phyloP scores from a whole-genome alignment of 2,329 filamentous ascomycete species.

The Didymella arachidicola region DNA sequence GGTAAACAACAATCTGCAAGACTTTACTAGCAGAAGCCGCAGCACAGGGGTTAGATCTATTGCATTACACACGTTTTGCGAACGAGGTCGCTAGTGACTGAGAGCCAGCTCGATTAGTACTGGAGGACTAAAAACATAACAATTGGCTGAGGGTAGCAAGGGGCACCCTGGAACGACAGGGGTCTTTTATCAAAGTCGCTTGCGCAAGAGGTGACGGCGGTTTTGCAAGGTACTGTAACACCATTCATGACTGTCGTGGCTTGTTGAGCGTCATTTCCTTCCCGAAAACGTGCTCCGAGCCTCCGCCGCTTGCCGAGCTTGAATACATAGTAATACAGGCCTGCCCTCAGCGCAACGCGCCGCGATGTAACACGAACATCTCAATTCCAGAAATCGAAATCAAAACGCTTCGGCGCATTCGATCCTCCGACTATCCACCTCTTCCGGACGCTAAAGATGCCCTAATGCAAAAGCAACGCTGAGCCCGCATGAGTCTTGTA shows the following conservation, averaged over 20 bases:
- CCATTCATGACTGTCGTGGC: neutral
- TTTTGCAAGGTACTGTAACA: neutral
- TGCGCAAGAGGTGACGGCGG: too few relatives aligned
- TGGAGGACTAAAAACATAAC: too few relatives aligned
- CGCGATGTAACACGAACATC: neutral
- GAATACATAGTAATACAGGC: conserved; percentile 1
- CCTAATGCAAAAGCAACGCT: neutral
- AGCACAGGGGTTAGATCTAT: too few relatives aligned
- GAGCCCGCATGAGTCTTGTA: neutral
- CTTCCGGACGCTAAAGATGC: neutral
- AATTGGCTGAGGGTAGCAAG: too few relatives aligned
- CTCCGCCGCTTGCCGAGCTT: conserved; percentile 3
- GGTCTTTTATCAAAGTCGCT: too few relatives aligned
- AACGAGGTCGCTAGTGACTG: too few relatives aligned
- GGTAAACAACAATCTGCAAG: too few relatives aligned
- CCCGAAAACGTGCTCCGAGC: conserved; percentile 5
- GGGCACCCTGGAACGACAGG: too few relatives aligned
- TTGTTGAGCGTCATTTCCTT: conserved; percentile 2
- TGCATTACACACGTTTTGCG: too few relatives aligned
- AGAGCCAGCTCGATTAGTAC: too few relatives aligned
- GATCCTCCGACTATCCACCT: conserved; percentile 3
- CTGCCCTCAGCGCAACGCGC: neutral
- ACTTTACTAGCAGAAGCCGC: too few relatives aligned
- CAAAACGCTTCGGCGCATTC: neutral
- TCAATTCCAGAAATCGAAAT: neutral